Conservation (phyloP, 2,329 filamentous ascomycete genomes). For the Mariannaea sp. region DNA sequence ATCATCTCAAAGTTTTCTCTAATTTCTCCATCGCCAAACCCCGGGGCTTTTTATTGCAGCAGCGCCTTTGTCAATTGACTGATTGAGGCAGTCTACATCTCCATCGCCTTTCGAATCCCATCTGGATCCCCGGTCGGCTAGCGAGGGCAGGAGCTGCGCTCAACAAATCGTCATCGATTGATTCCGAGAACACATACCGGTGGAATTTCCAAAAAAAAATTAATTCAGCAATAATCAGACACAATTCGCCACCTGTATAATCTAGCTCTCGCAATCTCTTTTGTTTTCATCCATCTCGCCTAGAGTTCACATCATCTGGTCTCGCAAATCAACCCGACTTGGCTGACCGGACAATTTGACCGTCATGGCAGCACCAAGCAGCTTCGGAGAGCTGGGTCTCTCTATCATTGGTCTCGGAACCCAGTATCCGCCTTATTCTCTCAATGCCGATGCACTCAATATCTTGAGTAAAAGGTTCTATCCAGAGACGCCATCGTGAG, state of each 20-base stretch:
- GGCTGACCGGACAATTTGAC: neutral
- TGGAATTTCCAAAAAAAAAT: neutral
- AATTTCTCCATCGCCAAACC: neutral
- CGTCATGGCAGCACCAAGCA: slow-evolving; percentile 49
- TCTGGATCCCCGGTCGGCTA: neutral
- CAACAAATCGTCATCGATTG: neutral
- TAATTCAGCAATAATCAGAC: neutral
- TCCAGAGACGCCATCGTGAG: slow-evolving; percentile 63
- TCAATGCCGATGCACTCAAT: slow-evolving; percentile 57
- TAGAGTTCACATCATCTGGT: neutral
- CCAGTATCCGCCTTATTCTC: slow-evolving; percentile 63
- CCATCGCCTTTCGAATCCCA: neutral
- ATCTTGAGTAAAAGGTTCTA: slow-evolving; percentile 61
- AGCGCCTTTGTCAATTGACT: neutral
- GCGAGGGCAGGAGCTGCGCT: neutral
- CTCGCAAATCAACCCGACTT: neutral
- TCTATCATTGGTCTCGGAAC: slow-evolving; percentile 63
- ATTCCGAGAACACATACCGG: neutral
- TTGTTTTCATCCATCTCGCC: neutral
- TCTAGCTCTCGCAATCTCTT: neutral
- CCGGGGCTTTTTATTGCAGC: neutral
- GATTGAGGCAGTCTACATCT: neutral
- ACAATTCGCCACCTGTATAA: neutral
- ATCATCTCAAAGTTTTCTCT: no score
- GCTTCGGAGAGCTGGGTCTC: slow-evolving; percentile 59